Evolutionary conservation across 192 early-diverging fungal species (phyloP).

Genomic region (Coemansia sp.): DNA sequence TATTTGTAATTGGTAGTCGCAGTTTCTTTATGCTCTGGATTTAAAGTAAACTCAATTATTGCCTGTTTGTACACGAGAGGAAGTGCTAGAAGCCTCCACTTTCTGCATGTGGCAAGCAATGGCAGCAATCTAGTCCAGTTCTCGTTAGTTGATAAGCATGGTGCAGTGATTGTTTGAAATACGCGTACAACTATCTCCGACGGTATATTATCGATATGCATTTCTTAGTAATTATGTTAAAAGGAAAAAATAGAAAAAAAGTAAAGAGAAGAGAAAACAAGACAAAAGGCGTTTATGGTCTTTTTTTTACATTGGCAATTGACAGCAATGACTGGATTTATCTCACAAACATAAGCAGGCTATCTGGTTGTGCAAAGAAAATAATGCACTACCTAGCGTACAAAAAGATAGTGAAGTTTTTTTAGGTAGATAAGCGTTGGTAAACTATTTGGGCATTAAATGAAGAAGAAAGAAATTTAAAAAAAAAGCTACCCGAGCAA

Average conservation of each 20-base stretch:
- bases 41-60: not conserved
- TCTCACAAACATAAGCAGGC: too few species aligned
- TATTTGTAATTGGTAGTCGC: not conserved
- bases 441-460: not conserved
- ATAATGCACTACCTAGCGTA: too few species aligned
- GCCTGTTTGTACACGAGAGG: not conserved
- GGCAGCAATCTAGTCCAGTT: not conserved
- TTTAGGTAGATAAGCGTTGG: not conserved
- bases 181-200: not conserved
- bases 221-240: not conserved
- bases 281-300: not conserved
- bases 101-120: not conserved
- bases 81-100: not conserved
- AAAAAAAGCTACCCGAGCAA: not conserved
- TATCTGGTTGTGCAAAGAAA: too few species aligned
- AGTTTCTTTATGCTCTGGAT: not conserved
- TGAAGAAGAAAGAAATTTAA: not conserved
- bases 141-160: not conserved
- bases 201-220: not conserved
- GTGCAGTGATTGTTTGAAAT: not conserved
- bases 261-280: not conserved
- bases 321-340: too few species aligned
- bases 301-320: not conserved
- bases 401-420: not conserved
- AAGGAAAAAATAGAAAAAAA: not conserved